Base-by-base conservation (phyloP, 2,329 filamentous ascomycete species). In the Sordariomycetes sp. region DNA sequence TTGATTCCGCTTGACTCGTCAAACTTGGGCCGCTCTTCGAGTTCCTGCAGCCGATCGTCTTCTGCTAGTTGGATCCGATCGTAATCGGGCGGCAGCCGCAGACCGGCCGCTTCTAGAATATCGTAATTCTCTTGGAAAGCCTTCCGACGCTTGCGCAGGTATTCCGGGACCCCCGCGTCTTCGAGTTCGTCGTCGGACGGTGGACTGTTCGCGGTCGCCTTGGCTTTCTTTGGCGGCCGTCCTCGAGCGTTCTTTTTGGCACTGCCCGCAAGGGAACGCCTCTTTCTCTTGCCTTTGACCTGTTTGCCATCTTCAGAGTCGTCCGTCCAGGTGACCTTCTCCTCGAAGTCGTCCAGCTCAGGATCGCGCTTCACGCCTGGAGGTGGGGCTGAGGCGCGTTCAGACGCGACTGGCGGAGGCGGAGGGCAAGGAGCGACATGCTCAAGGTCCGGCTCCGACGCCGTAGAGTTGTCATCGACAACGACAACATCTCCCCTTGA, bases 31-130 rank as follows among this genome's bases (percentile, higher is more conserved):
- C 85, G 86, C 68, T 92, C 86, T 58, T 79, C 74, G 14, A 90
- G 68, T 32, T 83, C 75, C 60, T 81, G 82, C 35, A 87, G 69
- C 5, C 59, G 50, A 56, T 87, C 83, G 60, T 87, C 79, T 55
- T 91, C 88, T 0, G 86, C 88, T 62, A 96, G 92, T 11, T 88
- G 78, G 18, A 97, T 77, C 54, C 86, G 85, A 1, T 85, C 80
- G 67, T 88, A 96, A 54, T 82, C 80, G 0, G 94, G 94, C 0
- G 94, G 90, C 2, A 95, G 70, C 61, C 82, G 85, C 51, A 97
- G 74, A 0, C 88, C 90, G 6, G 81, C 82, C 58, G 87, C 81
- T 59, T 84, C 82, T 53, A 91, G 72, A 32, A 70, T 70, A 40
- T 83, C 76, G 53, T 74, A 74, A n/a, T 79, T 75, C 53, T 78